A percentile compares a stretch with the other conserved stretches of the same genome.
Evolutionary conservation across 495 filamentous ascomycete species (phyloP).

Genomic region (Xeromyces bisporus): DNA sequence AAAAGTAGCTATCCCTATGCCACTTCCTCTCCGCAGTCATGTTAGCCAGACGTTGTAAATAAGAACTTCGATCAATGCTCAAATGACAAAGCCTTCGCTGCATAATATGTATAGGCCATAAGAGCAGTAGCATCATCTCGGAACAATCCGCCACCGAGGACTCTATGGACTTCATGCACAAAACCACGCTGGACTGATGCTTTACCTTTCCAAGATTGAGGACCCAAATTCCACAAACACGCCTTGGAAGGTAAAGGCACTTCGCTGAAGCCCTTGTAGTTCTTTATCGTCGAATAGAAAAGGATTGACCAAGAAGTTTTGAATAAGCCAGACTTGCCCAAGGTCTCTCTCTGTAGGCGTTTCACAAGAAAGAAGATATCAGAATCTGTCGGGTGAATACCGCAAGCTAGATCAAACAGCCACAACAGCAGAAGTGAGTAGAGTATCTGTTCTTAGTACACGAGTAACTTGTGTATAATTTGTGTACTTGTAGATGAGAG

Average conservation of each 20-base stretch:
- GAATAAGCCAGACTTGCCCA: constrained; percentile 22
- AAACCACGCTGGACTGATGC: constrained; percentile 6
- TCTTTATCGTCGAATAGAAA: background rate
- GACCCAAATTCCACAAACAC: constrained; percentile 5
- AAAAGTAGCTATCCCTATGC: constrained; percentile 14
- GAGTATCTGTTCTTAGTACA: too few species aligned
- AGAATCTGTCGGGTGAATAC: constrained; percentile 17
- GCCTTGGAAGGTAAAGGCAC: constrained; percentile 8
- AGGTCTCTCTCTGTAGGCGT: constrained; percentile 28
- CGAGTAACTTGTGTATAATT: too few species aligned
- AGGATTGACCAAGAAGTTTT: constrained; percentile 15
- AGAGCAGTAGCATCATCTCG: constrained; percentile 1
- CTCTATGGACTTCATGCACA: constrained; percentile 2
- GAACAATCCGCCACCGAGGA: constrained; percentile 1
- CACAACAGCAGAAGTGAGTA: background rate
- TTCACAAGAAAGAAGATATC: constrained; percentile 28
- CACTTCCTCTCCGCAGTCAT: constrained; percentile 13
- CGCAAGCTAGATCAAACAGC: constrained; percentile 10
- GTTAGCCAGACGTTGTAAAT: constrained; percentile 13
- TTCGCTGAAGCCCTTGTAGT: constrained; percentile 9
- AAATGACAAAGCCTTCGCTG: too few species aligned
- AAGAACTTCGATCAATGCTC: background rate
- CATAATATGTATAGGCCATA: too few species aligned
- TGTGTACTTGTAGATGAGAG: too few species aligned
- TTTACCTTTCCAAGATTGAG: constrained; percentile 23